Base-by-base conservation (phyloP, 352 stramenopile species). In the Phytopythium vexans region DNA sequence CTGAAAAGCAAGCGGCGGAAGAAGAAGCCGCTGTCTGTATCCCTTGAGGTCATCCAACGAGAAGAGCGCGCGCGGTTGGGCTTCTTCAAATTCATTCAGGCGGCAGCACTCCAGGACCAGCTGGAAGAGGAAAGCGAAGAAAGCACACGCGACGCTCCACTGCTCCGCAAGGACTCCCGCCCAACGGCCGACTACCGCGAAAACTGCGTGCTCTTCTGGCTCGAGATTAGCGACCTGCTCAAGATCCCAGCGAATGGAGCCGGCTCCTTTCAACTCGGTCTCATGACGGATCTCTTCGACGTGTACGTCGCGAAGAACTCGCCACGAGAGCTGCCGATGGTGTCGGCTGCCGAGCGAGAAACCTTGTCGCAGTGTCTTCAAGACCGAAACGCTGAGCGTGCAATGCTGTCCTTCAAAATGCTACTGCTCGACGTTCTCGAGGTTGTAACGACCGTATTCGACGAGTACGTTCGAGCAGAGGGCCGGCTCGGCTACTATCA, bases 181-280 rank as follows among this genome's bases (percentile, higher is more conserved):
- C 59, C 57, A 16, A 74, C 72, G 3, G 50, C 55, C 15, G 67
- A 85, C 62, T 85, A 82, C 46, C 66, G 74, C 6, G 67, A 84
- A 45, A 64, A 88, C 53, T 88, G 77, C 35, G 77, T 78, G 8
- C 44, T 88, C n/a, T 88, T 86, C 40, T 88, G 77, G 77, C 62
- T 88, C 12, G 77, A 88, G 46, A 84, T 88, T 39, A 82, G 58
- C 32, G 77, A 86, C 32, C 43, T 88, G 38, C 66, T 88, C 32
- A 88, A 85, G 58, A 85, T 88, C 15, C 77, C 74, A 5, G 40
- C 60, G 0, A 60, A 56, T 37, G 56, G 55, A 6, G 60, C 68
- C 0, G 76, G 74, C 0, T 70, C 67, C 40, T 88, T 88, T 46
- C 74, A 84, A 46, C 60, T 82, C 12, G 72, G 74, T 2, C 56